A percentile compares a stretch with the other conserved stretches of the same genome.
phyloP scores from a whole-genome alignment of 768 basidiomycete genomes.

The Tricholoma bakamatsutake region DNA sequence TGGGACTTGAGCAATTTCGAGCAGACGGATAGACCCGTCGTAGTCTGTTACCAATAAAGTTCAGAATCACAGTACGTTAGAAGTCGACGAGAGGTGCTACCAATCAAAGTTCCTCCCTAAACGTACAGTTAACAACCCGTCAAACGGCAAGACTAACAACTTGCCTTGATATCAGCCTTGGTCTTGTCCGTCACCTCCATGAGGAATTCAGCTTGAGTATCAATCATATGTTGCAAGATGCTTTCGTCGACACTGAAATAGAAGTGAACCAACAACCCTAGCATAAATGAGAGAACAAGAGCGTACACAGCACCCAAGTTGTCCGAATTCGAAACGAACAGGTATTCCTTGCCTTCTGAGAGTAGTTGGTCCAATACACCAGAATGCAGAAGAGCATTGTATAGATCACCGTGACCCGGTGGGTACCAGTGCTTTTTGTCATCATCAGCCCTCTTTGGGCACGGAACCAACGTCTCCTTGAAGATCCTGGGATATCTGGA shows the following conservation, averaged over 20 bases:
- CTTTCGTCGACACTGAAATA: conserved; percentile 63
- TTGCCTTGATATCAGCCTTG: conserved; percentile 66
- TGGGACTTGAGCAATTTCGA: conserved; percentile 94
- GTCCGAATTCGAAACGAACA: conserved; percentile 97
- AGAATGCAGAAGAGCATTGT: conserved; percentile 86
- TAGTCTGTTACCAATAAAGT: conserved; percentile 44
- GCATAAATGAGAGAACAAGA: not conserved
- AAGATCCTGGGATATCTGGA: conserved; percentile 90
- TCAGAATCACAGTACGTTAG: not conserved
- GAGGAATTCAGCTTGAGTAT: conserved; percentile 76
- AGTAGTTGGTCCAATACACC: conserved; percentile 89
- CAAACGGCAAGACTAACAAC: not conserved
- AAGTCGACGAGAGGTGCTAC: conserved; percentile 18
- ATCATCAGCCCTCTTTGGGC: conserved; percentile 68
- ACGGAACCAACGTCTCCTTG: conserved; percentile 84
- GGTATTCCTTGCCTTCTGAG: conserved; percentile 90
- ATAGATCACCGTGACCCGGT: conserved; percentile 94
- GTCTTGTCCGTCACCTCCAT: conserved; percentile 98
- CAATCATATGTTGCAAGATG: conserved; percentile 84
- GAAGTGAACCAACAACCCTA: conserved; percentile 6
- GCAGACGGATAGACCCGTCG: conserved; percentile 79
- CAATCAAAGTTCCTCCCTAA: conserved; percentile 81
- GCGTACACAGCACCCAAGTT: conserved; percentile 88
- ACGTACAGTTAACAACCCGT: not conserved
- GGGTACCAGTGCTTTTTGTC: conserved; percentile 97